A percentile compares a stretch with the other conserved stretches of the same genome.
These are phyloP conservation scores for Voacanga thouarsii DNA, from an alignment of 257 asterid genomes.

Conservation along the genomic window DNA sequence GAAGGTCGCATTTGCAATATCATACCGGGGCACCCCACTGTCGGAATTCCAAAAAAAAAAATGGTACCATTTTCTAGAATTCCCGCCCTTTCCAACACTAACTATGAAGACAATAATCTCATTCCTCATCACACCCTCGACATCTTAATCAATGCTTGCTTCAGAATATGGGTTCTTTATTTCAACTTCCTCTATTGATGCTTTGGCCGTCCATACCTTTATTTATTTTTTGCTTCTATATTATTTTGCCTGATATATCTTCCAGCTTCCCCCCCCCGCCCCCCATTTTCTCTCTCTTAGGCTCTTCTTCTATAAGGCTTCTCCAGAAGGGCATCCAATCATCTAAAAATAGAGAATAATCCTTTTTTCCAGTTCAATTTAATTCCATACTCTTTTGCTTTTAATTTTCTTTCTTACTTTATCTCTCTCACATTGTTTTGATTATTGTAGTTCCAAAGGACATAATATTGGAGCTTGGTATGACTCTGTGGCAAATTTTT, in stretches of 20 bases:
- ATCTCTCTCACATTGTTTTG: background rate
- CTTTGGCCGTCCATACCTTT: constrained; percentile 50
- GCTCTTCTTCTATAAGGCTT: constrained; percentile 23
- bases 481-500: background rate
- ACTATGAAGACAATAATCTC: too few relatives aligned
- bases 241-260: background rate
- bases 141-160: too few relatives aligned
- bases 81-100: too few relatives aligned
- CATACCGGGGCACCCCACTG: too few relatives aligned
- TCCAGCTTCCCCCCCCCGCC: constrained; percentile 6
- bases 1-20: too few relatives aligned
- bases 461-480: constrained; percentile 1
- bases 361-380: constrained; percentile 1
- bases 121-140: too few relatives aligned
- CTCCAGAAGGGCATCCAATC: constrained; percentile 35
- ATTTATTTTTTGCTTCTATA: constrained; percentile 18
- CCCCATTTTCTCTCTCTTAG: constrained; percentile 12
- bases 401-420: constrained; percentile 1
- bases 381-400: background rate
- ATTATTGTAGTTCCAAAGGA: background rate
- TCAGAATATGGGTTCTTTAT: too few relatives aligned
- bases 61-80: too few relatives aligned
- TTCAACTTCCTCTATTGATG: too few relatives aligned
- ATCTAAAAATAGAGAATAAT: constrained; percentile 19
- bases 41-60: too few relatives aligned